phyloP scores from a whole-genome alignment of 1,139 yeast genomes.

The Pichia sp. region DNA sequence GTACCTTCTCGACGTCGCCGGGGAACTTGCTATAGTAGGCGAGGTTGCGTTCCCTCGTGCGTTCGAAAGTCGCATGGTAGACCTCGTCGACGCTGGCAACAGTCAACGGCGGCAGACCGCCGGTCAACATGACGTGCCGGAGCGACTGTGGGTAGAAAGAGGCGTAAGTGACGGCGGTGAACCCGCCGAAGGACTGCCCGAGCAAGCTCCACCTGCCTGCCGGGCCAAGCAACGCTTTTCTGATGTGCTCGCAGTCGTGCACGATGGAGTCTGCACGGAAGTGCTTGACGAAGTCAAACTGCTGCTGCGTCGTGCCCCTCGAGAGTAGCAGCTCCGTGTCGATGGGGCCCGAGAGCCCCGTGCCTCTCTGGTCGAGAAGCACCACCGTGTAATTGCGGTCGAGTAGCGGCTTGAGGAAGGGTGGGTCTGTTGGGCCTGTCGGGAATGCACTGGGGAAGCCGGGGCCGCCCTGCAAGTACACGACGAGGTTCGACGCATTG shows the following conservation, averaged over 20 bases:
- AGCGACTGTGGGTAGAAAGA: conserved; percentile 42
- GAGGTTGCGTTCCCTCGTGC: conserved; percentile 44
- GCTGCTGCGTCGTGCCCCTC: conserved; percentile 28
- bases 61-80: conserved; percentile 42
- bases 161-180: conserved; percentile 46
- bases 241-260: conserved; percentile 45
- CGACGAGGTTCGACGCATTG: conserved; percentile 32
- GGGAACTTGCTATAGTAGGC: conserved; percentile 49
- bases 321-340: conserved; percentile 33
- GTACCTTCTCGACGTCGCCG: conserved; percentile 39
- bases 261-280: conserved; percentile 53
- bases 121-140: conserved; percentile 44
- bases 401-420: conserved; percentile 35
- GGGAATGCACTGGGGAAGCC: conserved; percentile 48
- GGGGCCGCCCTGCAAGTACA: conserved; percentile 58
- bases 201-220: conserved; percentile 43
- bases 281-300: conserved; percentile 38
- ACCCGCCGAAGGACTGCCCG: conserved; percentile 60
- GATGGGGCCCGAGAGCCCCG: conserved; percentile 48
- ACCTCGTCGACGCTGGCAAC: conserved; percentile 43
- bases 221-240: conserved; percentile 34
- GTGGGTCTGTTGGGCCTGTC: conserved; percentile 32
- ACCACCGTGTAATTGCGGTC: conserved; percentile 45
- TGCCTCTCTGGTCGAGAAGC: conserved; percentile 55
- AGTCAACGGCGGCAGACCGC: conserved; percentile 53